Percentiles rank a stretch among this genome's conserved stretches.
Evolutionary conservation across 768 basidiomycete species (phyloP).

Genomic region (Gautieria morchelliformis): DNA sequence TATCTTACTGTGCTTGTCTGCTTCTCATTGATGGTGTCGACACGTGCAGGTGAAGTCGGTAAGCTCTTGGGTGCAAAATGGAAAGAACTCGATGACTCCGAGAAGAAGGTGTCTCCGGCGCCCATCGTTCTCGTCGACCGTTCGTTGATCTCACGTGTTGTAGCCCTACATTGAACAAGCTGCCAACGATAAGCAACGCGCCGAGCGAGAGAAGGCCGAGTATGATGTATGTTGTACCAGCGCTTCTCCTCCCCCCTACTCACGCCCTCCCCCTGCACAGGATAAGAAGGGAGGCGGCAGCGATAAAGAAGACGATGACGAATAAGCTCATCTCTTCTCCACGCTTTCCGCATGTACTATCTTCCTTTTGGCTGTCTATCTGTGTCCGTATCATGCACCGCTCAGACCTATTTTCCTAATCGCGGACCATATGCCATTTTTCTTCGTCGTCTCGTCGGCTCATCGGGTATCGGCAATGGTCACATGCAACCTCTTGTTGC

Average conservation of each 20-base stretch:
- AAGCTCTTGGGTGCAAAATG: conserved; percentile 93
- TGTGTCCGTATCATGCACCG: not conserved
- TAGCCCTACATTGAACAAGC: conserved; percentile 89
- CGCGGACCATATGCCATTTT: not conserved
- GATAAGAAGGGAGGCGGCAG: conserved; percentile 27
- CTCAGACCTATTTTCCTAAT: not conserved
- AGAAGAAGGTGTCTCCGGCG: conserved; percentile 66
- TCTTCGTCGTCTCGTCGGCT: not conserved
- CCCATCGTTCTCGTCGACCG: not conserved
- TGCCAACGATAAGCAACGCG: conserved; percentile 76
- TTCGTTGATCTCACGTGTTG: conserved; percentile 4
- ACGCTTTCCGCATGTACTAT: not conserved
- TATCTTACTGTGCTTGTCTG: conserved; percentile 5
- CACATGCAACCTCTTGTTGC: not conserved
- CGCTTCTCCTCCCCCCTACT: not conserved
- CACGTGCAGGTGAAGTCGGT: conserved; percentile 78
- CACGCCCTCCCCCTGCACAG: conserved; percentile 10
- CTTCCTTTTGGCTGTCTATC: not conserved
- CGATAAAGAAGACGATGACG: conserved; percentile 38
- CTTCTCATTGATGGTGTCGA: conserved; percentile 1
- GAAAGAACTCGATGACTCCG: conserved; percentile 87
- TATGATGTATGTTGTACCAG: conserved; percentile 28
- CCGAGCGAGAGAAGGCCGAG: conserved; percentile 66
- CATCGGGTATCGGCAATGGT: not conserved
- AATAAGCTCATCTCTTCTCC: conserved; percentile 18